phyloP scores from a whole-genome alignment of 345 rosid genomes.

The Corymbia maculata region DNA sequence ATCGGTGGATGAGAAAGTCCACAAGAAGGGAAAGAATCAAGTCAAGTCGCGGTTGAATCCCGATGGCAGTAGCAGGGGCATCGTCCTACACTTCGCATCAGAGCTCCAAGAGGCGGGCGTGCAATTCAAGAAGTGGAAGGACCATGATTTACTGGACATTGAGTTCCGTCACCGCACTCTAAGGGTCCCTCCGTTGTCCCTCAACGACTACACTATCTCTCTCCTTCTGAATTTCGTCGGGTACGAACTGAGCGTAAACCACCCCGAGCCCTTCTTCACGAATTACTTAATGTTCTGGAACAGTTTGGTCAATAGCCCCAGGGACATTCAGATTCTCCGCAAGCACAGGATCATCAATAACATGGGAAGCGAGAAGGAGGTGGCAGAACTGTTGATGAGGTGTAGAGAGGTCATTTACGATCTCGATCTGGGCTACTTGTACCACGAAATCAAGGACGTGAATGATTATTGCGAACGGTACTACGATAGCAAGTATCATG shows the following conservation, averaged over 20 bases:
- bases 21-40: not conserved
- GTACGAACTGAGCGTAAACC: not conserved
- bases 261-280: not conserved
- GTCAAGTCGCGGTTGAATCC: not conserved
- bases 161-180: not conserved
- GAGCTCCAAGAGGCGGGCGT: constrained; percentile 3
- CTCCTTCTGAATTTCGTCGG: constrained; percentile 1
- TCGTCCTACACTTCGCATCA: not conserved
- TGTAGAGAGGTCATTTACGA: not conserved
- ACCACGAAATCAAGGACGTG: not conserved
- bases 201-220: not conserved
- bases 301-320: not conserved
- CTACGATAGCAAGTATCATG: not conserved
- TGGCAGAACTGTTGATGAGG: not conserved
- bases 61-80: not conserved
- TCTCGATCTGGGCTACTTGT: not conserved
- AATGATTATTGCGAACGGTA: not conserved
- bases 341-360: constrained; percentile 2
- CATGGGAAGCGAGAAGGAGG: not conserved
- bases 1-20: not conserved
- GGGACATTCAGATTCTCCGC: not conserved
- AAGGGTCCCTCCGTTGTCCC: not conserved
- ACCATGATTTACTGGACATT: not conserved
- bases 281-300: constrained; percentile 2
- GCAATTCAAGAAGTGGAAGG: not conserved